A percentile compares a stretch with the other conserved stretches of the same genome.
phyloP scores from a whole-genome alignment of 805 yeast genomes.

The Wilhelminamyces savonicus region DNA sequence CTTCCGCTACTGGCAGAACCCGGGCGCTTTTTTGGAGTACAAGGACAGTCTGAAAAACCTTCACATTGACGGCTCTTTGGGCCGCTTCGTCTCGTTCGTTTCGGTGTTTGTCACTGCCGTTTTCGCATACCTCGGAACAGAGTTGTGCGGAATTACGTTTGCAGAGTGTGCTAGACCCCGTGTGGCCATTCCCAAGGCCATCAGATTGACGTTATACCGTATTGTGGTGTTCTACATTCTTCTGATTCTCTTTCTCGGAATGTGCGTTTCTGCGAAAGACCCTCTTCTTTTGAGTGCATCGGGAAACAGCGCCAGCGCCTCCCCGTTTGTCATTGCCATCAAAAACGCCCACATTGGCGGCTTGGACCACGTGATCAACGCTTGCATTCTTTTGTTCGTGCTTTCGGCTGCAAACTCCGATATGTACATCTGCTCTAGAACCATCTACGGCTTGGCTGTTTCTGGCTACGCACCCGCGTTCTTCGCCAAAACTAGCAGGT shows the following conservation, averaged over 20 bases:
- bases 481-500: slow-evolving; percentile 39
- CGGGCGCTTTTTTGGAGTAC: slow-evolving; percentile 55
- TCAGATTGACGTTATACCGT: slow-evolving; percentile 60
- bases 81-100: slow-evolving; percentile 55
- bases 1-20: slow-evolving; percentile 63
- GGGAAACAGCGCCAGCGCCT: slow-evolving; percentile 11
- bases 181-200: slow-evolving; percentile 64
- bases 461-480: slow-evolving; percentile 14
- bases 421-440: slow-evolving; percentile 14
- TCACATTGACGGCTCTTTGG: slow-evolving; percentile 36
- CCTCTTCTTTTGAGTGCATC: slow-evolving; percentile 9
- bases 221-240: slow-evolving; percentile 57
- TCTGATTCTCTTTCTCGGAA: slow-evolving; percentile 57
- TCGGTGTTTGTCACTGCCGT: slow-evolving; percentile 62
- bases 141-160: slow-evolving; percentile 64
- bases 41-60: slow-evolving; percentile 33
- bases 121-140: slow-evolving; percentile 68
- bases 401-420: slow-evolving; percentile 17
- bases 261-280: slow-evolving; percentile 39
- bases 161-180: slow-evolving; percentile 68
- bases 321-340: slow-evolving; percentile 17
- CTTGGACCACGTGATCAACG: slow-evolving; percentile 16
- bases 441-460: slow-evolving; percentile 13
- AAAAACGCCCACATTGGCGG: slow-evolving; percentile 13
- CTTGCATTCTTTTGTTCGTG: slow-evolving; percentile 13